Evolutionary conservation across 2,329 filamentous ascomycete species (phyloP).

Genomic region (Huntiella savannae): DNA sequence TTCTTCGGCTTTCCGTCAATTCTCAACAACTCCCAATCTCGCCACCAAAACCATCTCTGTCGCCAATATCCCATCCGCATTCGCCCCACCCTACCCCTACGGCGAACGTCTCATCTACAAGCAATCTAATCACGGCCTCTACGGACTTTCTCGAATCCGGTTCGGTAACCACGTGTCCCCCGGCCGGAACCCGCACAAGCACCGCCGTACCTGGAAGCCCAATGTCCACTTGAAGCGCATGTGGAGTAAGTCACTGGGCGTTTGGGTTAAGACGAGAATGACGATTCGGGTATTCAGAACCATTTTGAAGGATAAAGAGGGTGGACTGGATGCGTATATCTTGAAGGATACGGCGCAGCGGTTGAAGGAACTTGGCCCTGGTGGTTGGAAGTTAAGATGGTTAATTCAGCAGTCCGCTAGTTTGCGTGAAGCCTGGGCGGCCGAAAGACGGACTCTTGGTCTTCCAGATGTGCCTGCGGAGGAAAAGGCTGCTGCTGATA

Average conservation of each 20-base stretch:
- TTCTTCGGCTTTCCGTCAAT: conserved; percentile 12
- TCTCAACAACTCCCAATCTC: conserved; percentile 21
- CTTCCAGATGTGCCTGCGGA: conserved; percentile 25
- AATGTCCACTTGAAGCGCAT: conserved; percentile 54
- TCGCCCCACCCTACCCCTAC: conserved; percentile 53
- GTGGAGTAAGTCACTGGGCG: conserved; percentile 41
- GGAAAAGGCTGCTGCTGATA: conserved; percentile 15
- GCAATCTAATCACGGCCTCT: conserved; percentile 59
- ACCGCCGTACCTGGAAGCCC: conserved; percentile 53
- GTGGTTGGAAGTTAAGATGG: conserved; percentile 82
- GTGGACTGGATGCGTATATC: conserved; percentile 82
- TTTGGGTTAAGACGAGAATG: conserved; percentile 46
- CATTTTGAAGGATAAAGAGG: conserved; percentile 51
- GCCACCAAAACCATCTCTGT: conserved; percentile 23
- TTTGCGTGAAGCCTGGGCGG: conserved; percentile 46
- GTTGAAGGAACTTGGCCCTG: conserved; percentile 70
- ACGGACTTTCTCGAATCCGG: conserved; percentile 49
- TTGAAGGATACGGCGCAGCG: conserved; percentile 59
- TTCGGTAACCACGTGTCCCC: conserved; percentile 66
- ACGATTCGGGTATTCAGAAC: conserved; percentile 51
- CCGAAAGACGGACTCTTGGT: conserved; percentile 46
- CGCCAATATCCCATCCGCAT: conserved; percentile 25
- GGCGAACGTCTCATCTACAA: conserved; percentile 54
- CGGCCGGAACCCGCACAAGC: conserved; percentile 48
- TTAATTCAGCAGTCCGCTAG: conserved; percentile 59